A percentile compares a stretch with the other conserved stretches of the same genome.
Evolutionary conservation across 495 filamentous ascomycete species (phyloP).

Genomic region (Peziza echinospora): DNA sequence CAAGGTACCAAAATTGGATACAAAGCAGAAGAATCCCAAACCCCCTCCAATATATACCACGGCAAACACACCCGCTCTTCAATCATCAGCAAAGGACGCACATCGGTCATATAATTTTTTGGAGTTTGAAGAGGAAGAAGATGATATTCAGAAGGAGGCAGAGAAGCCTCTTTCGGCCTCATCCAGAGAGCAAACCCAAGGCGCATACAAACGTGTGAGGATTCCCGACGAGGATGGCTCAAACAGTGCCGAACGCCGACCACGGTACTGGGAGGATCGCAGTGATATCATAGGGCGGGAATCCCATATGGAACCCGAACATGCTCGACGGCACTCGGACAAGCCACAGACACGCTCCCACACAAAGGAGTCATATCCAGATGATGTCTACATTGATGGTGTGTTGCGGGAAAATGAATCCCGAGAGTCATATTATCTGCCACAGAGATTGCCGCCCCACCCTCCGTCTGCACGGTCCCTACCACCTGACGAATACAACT

Average conservation of each 20-base stretch:
- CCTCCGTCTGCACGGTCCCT: slow-evolving; percentile 6
- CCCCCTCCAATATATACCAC: too few relatives aligned
- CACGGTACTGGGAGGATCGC: neutral
- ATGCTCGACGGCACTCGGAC: neutral
- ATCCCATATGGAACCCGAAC: neutral
- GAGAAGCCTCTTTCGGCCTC: too few relatives aligned
- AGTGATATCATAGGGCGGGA: neutral
- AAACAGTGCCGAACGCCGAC: neutral
- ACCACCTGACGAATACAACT: slow-evolving; percentile 7
- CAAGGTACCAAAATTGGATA: too few relatives aligned
- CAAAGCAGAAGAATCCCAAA: too few relatives aligned
- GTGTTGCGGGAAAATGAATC: slow-evolving; percentile 9
- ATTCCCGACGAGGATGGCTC: too few relatives aligned
- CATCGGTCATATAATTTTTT: too few relatives aligned
- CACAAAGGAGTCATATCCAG: slow-evolving; percentile 12
- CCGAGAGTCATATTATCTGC: slow-evolving; percentile 11
- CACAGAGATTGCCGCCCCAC: slow-evolving; percentile 7
- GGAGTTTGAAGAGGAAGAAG: too few relatives aligned
- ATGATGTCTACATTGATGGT: slow-evolving; percentile 13
- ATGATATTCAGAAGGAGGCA: too few relatives aligned
- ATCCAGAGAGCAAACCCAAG: too few relatives aligned
- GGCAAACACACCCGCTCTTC: too few relatives aligned
- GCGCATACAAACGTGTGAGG: too few relatives aligned
- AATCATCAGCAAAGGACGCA: too few relatives aligned
- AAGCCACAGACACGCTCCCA: neutral